Percentiles rank a stretch among this genome's conserved stretches.
Evolutionary conservation across 306 rosid genomes (phyloP).

Genomic region (Citrullus amarus): DNA sequence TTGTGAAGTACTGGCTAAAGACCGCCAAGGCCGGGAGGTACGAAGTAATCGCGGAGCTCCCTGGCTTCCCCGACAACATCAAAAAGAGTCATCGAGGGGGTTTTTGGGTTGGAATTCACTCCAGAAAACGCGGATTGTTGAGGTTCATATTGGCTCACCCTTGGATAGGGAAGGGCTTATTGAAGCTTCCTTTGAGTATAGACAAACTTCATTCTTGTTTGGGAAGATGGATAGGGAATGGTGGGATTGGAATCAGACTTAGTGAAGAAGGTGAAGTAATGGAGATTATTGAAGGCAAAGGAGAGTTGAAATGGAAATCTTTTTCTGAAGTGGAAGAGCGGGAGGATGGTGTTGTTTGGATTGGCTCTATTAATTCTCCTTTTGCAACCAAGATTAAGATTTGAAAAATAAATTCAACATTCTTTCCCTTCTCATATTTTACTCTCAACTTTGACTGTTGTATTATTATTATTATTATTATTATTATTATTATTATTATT

Average conservation of each 20-base stretch:
- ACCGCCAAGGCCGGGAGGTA: conserved; percentile 36
- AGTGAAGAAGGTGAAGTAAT: conserved; percentile 48
- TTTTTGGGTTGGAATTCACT: conserved; percentile 65
- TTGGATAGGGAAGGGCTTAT: conserved; percentile 33
- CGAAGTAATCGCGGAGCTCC: conserved; percentile 38
- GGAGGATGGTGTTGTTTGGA: conserved; percentile 62
- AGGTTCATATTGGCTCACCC: conserved; percentile 33
- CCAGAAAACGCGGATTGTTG: conserved; percentile 25
- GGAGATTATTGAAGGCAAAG: conserved; percentile 32
- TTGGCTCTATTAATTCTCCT: conserved; percentile 50
- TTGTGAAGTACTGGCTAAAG: conserved; percentile 53
- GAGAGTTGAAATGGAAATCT: conserved; percentile 26
- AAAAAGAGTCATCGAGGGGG: conserved; percentile 64
- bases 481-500: too few relatives aligned
- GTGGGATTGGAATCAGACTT: conserved; percentile 47
- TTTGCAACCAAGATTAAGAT: conserved; percentile 31
- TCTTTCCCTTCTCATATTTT: too few relatives aligned
- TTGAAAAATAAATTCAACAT: neutral
- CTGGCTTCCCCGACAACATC: conserved; percentile 80
- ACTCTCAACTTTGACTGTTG: too few relatives aligned
- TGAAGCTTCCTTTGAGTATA: conserved; percentile 37
- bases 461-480: too few relatives aligned
- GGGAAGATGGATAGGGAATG: conserved; percentile 28
- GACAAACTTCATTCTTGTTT: conserved; percentile 28
- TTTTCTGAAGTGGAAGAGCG: conserved; percentile 58